Evolutionary conservation across 2,329 filamentous ascomycete genomes (phyloP).

Genomic region (Colletotrichum sansevieriae): DNA sequence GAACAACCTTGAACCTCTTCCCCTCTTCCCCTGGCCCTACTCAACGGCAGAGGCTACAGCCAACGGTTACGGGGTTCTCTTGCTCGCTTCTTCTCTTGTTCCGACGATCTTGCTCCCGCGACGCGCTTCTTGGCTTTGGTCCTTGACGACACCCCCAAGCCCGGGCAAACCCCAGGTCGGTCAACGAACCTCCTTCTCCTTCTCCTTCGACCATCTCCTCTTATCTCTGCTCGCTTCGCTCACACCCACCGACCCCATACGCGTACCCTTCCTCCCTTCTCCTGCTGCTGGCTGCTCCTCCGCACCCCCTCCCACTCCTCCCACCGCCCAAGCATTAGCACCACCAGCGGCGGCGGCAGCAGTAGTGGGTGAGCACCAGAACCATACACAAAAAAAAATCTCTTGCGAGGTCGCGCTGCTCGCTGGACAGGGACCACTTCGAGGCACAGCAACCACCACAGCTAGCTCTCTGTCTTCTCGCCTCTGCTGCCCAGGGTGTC

Average conservation of each 20-base stretch:
- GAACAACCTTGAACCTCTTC: not conserved
- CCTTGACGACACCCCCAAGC: constrained; percentile 31
- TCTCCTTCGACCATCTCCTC: constrained; percentile 25
- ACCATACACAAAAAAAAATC: constrained; percentile 4
- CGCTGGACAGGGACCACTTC: constrained; percentile 33
- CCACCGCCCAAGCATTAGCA: constrained; percentile 6
- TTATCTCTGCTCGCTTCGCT: constrained; percentile 27
- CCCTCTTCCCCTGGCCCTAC: not conserved
- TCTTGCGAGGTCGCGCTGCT: constrained; percentile 31
- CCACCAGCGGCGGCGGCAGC: constrained; percentile 27
- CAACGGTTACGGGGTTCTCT: constrained; percentile 18
- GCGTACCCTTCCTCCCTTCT: constrained; percentile 36
- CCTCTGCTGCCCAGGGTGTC: constrained; percentile 40
- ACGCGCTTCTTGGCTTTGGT: constrained; percentile 8
- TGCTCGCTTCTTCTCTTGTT: constrained; percentile 35
- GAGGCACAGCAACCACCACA: constrained; percentile 11
- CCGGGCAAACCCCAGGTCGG: constrained; percentile 3
- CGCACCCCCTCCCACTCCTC: constrained; percentile 36
- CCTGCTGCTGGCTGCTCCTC: constrained; percentile 36
- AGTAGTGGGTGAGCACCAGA: constrained; percentile 22
- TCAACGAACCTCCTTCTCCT: constrained; percentile 24
- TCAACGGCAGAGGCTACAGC: not conserved
- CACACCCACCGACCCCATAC: constrained; percentile 36
- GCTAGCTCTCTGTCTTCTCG: constrained; percentile 25
- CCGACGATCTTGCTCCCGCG: constrained; percentile 32